A percentile compares a stretch with the other conserved stretches of the same genome.
These are phyloP conservation scores for Wickerhamia fluorescens DNA, from an alignment of 805 yeast genomes.

Conservation along the genomic window DNA sequence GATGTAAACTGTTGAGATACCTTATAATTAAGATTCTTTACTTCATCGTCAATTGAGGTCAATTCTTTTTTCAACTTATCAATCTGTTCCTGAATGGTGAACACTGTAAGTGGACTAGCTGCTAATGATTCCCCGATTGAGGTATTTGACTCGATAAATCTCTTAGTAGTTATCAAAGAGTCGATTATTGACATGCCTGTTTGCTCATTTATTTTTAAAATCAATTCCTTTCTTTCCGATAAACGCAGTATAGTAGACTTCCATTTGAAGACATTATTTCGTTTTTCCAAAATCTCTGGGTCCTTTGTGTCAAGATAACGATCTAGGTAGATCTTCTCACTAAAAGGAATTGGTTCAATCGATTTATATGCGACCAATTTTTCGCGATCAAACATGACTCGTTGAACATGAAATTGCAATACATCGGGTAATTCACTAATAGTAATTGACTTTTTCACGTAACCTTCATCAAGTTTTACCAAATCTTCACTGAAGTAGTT, in stretches of 20 bases:
- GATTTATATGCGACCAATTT: constrained; percentile 73
- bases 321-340: constrained; percentile 75
- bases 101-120: constrained; percentile 42
- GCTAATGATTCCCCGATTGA: constrained; percentile 24
- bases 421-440: constrained; percentile 70
- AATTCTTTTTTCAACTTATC: constrained; percentile 41
- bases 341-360: constrained; percentile 73
- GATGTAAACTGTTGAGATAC: constrained; percentile 56
- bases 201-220: constrained; percentile 36
- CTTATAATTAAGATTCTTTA: constrained; percentile 38
- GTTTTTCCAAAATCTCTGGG: constrained; percentile 41
- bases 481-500: constrained; percentile 71
- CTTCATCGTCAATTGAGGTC: constrained; percentile 30
- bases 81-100: constrained; percentile 41
- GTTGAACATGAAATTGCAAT: constrained; percentile 85
- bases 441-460: constrained; percentile 66
- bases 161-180: constrained; percentile 45
- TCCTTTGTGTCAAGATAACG: constrained; percentile 73
- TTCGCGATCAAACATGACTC: constrained; percentile 83
- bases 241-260: constrained; percentile 45
- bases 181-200: constrained; percentile 32
- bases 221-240: constrained; percentile 28
- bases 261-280: constrained; percentile 58
- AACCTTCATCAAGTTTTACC: constrained; percentile 62
- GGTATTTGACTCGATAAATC: constrained; percentile 43